Evolutionary conservation across 2,329 filamentous ascomycete species (phyloP).

Genomic region (Plenodomus tracheiphilus): DNA sequence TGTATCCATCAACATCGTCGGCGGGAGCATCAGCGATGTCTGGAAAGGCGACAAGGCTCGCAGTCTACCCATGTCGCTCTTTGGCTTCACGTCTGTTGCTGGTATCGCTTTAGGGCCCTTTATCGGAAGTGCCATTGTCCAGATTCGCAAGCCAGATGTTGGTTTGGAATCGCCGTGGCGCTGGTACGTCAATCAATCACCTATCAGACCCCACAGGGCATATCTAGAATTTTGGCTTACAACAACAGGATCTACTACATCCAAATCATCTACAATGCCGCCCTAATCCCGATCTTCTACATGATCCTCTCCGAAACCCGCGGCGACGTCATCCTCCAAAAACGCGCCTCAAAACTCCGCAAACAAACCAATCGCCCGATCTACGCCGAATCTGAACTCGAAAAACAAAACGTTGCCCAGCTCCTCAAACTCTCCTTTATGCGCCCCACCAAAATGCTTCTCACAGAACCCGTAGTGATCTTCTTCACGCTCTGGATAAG

Average conservation of each 20-base stretch:
- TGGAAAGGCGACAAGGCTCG: conserved; percentile 47
- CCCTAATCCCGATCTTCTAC: conserved; percentile 48
- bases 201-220: too few relatives aligned
- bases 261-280: conserved; percentile 50
- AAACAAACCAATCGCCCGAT: conserved; percentile 37
- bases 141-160: conserved; percentile 34
- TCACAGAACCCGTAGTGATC: conserved; percentile 49
- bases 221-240: too few relatives aligned
- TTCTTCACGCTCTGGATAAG: conserved; percentile 51
- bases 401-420: conserved; percentile 16
- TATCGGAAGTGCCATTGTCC: conserved; percentile 46
- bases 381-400: conserved; percentile 35
- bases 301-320: conserved; percentile 49
- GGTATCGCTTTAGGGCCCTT: conserved; percentile 51
- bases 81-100: conserved; percentile 49
- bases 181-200: too few relatives aligned
- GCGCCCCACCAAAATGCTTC: conserved; percentile 46
- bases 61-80: conserved; percentile 51
- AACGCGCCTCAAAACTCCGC: conserved; percentile 46
- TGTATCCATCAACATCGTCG: conserved; percentile 47
- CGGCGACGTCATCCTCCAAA: conserved; percentile 47
- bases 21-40: conserved; percentile 36
- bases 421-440: conserved; percentile 47
- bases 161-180: conserved; percentile 39
- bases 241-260: conserved; percentile 49